Percentiles rank a stretch among this genome's conserved stretches.
These are phyloP conservation scores for Kuraishia capsulata DNA, from an alignment of 805 yeast species.

Conservation along the genomic window DNA sequence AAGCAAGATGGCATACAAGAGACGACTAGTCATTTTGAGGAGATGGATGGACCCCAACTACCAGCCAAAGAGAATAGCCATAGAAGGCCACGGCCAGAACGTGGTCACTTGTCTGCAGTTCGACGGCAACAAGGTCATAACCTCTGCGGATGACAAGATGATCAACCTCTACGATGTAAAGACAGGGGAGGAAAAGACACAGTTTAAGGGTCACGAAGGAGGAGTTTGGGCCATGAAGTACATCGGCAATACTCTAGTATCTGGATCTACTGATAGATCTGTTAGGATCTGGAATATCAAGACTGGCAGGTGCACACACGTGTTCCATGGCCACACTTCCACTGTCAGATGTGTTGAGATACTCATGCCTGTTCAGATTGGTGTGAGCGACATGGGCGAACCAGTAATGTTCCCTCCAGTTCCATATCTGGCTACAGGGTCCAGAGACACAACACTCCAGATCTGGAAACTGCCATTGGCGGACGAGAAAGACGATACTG, in stretches of 20 bases:
- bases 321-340: slow-evolving; percentile 85
- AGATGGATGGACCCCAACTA: slow-evolving; percentile 78
- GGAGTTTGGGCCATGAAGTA: slow-evolving; percentile 99
- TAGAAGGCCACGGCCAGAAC: slow-evolving; percentile 61
- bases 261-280: slow-evolving; percentile 92
- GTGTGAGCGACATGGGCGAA: slow-evolving; percentile 49
- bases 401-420: slow-evolving; percentile 47
- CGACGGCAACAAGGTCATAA: slow-evolving; percentile 82
- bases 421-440: slow-evolving; percentile 74
- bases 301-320: slow-evolving; percentile 81
- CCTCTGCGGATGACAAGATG: slow-evolving; percentile 84
- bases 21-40: slow-evolving; percentile 43
- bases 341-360: slow-evolving; percentile 90
- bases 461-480: slow-evolving; percentile 66
- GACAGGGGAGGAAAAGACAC: slow-evolving; percentile 55
- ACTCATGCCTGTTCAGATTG: slow-evolving; percentile 55
- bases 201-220: slow-evolving; percentile 84
- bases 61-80: slow-evolving; percentile 57
- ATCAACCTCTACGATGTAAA: slow-evolving; percentile 75
- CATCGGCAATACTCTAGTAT: slow-evolving; percentile 71
- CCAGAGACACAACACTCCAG: slow-evolving; percentile 76
- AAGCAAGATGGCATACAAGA: slow-evolving; percentile 51
- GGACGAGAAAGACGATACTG: slow-evolving; percentile 19
- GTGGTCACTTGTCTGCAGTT: slow-evolving; percentile 95
- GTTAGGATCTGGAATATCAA: slow-evolving; percentile 90